A percentile compares a stretch with the other conserved stretches of the same genome.
These are phyloP conservation scores for Candida qinlingensis DNA, from an alignment of 805 yeast genomes.

Conservation along the genomic window DNA sequence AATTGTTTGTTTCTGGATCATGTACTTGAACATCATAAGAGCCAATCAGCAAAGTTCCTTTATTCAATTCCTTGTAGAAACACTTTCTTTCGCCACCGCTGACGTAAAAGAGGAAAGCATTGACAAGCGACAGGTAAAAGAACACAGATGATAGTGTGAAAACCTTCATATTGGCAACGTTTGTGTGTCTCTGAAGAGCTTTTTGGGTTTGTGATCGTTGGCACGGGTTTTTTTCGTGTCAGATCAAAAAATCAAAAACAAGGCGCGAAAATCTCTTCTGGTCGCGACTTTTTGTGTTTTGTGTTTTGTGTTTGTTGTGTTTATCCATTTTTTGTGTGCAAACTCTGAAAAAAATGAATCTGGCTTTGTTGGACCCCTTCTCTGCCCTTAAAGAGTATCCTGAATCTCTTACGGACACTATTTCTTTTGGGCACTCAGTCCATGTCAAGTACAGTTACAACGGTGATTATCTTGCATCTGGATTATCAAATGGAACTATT, in stretches of 20 bases:
- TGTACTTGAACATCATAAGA: conserved; percentile 42
- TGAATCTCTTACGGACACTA: conserved; percentile 67
- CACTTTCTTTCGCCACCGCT: conserved; percentile 49
- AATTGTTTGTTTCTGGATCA: conserved; percentile 32
- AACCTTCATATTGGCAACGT: neutral
- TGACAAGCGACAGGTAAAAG: conserved; percentile 23
- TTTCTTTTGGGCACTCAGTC: conserved; percentile 62
- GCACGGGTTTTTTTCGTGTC: conserved; percentile 1
- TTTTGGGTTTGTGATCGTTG: neutral
- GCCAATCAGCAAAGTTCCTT: conserved; percentile 45
- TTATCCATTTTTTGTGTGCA: neutral
- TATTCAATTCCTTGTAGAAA: conserved; percentile 49
- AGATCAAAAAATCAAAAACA: neutral
- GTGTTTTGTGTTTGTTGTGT: no score
- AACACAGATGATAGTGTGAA: neutral
- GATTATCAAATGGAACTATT: conserved; percentile 68
- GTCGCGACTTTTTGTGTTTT: no score
- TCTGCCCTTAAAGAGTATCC: conserved; percentile 90
- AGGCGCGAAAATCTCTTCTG: neutral
- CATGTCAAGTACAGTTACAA: conserved; percentile 61
- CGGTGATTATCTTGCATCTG: conserved; percentile 86
- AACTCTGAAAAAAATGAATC: conserved; percentile 48
- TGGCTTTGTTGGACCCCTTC: conserved; percentile 83
- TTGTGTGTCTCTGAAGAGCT: no score
- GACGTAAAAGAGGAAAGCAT: conserved; percentile 46